phyloP scores from a whole-genome alignment of 129 eudicot genomes.

The Arctium lappa region DNA sequence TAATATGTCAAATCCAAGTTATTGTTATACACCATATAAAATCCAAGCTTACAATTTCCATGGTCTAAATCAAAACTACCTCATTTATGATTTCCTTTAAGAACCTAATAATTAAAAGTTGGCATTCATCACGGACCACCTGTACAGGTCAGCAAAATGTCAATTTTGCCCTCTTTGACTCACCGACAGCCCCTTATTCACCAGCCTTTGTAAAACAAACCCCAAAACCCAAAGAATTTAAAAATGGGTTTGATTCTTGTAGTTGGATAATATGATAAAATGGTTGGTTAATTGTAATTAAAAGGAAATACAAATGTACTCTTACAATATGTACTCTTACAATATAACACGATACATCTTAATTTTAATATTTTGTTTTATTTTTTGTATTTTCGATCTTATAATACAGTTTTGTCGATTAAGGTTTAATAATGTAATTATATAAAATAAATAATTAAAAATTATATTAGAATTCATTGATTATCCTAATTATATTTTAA shows the following conservation, averaged over 20 bases:
- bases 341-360: too few relatives aligned
- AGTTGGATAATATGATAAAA: too few relatives aligned
- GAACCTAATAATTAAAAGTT: constrained; percentile 17
- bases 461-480: too few relatives aligned
- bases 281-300: background rate
- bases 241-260: background rate
- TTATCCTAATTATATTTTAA: too few relatives aligned
- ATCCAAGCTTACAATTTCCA: background rate
- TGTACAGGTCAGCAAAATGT: constrained; percentile 20
- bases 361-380: too few relatives aligned
- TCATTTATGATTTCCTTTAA: constrained; percentile 29
- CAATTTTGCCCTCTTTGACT: constrained; percentile 34
- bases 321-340: too few relatives aligned
- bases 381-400: too few relatives aligned
- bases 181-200: constrained; percentile 41
- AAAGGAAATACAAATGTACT: background rate
- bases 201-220: background rate
- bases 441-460: too few relatives aligned
- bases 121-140: constrained; percentile 36
- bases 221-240: background rate
- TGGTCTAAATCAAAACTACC: constrained; percentile 27
- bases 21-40: background rate
- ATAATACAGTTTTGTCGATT: too few relatives aligned
- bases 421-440: too few relatives aligned
- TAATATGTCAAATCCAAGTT: background rate